Evolutionary conservation across 2,329 filamentous ascomycete species (phyloP).

Genomic region (Canariomyces notabilis): DNA sequence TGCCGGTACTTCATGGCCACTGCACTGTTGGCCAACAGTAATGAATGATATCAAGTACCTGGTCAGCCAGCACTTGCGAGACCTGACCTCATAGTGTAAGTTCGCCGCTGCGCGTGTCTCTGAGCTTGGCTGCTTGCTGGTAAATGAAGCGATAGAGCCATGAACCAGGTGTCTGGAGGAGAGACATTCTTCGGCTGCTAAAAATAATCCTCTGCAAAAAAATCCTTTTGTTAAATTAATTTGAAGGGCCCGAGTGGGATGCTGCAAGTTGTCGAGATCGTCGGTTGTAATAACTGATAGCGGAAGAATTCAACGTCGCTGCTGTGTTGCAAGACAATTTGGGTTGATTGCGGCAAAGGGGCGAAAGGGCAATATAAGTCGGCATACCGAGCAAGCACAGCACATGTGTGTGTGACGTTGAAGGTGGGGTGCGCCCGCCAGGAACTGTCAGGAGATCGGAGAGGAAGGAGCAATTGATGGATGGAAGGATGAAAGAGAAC

Average conservation of each 20-base stretch:
- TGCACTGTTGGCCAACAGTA: too few species aligned
- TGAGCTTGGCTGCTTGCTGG: not conserved
- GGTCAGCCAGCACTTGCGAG: too few species aligned
- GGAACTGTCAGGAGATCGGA: not conserved
- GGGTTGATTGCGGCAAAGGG: conserved; percentile 8
- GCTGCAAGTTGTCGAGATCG: not conserved
- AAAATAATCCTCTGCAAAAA: conserved; percentile 13
- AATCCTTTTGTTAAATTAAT: conserved; percentile 12
- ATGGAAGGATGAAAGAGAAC: not conserved
- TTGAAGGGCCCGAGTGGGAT: not conserved
- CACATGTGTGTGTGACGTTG: conserved; percentile 9
- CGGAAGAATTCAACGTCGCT: conserved; percentile 11
- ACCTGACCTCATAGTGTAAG: too few species aligned
- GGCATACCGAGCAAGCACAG: conserved; percentile 3
- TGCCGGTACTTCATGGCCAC: not conserved
- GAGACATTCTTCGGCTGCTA: conserved; percentile 2
- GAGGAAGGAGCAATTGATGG: conserved; percentile 4
- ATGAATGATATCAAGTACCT: too few species aligned
- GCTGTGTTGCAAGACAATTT: conserved; percentile 7
- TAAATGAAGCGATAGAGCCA: conserved; percentile 2
- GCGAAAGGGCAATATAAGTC: conserved; percentile 3
- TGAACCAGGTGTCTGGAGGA: conserved; percentile 10
- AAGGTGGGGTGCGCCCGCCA: not conserved
- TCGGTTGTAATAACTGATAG: not conserved
- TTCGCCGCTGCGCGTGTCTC: not conserved